Evolutionary conservation across 1,284 basidiomycete species (phyloP).

Genomic region (Hymenochaete sp.): DNA sequence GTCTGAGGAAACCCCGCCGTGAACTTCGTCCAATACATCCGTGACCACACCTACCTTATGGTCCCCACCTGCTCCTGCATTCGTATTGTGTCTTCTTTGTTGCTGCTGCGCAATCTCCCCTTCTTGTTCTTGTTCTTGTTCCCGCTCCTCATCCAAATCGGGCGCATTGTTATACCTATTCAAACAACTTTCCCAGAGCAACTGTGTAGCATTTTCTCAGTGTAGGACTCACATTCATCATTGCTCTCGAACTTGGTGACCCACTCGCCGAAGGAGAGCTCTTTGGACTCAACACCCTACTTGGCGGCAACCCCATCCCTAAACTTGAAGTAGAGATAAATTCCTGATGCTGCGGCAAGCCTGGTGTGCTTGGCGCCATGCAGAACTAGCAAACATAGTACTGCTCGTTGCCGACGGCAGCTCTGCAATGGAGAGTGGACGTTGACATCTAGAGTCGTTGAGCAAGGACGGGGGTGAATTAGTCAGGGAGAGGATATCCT

Average conservation of each 20-base stretch:
- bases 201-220: slow-evolving; percentile 70
- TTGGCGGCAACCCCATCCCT: too few species aligned
- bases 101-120: too few species aligned
- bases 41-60: too few species aligned
- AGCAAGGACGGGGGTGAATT: slow-evolving; percentile 50
- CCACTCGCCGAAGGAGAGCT: slow-evolving; percentile 24
- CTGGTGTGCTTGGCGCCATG: slow-evolving; percentile 1
- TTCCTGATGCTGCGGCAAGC: slow-evolving; percentile 19
- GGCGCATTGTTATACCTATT: too few species aligned
- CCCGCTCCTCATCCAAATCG: too few species aligned
- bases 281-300: slow-evolving; percentile 16
- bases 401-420: slow-evolving; percentile 19
- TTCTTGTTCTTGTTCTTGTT: too few species aligned
- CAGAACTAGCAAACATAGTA: slow-evolving; percentile 9
- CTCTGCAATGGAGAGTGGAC: slow-evolving; percentile 27
- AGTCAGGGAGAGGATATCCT: slow-evolving; percentile 49
- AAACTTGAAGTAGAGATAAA: slow-evolving; percentile 4
- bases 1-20: too few species aligned
- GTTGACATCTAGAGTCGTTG: slow-evolving; percentile 24
- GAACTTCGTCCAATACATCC: too few species aligned
- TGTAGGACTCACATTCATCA: slow-evolving; percentile 49
- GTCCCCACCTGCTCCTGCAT: too few species aligned
- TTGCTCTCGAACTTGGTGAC: slow-evolving; percentile 22
- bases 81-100: too few species aligned
- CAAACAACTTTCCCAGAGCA: too few species aligned